A percentile compares a stretch with the other conserved stretches of the same genome.
Evolutionary conservation across 176 grass and related monocot species (phyloP).

Genomic region (Pontederia paniculata): DNA sequence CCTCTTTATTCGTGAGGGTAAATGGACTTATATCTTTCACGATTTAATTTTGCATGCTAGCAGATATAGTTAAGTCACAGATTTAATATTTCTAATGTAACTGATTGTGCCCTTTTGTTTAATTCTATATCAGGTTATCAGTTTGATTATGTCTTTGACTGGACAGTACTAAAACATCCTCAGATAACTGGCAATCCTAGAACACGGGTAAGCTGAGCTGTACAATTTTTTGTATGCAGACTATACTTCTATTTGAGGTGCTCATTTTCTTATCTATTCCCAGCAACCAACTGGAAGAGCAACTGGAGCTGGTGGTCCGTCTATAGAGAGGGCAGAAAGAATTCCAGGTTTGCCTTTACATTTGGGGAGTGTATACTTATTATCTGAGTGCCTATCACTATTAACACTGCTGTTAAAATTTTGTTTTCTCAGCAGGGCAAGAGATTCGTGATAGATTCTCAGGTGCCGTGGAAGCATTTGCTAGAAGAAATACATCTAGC

Average conservation of each 20-base stretch:
- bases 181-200: background rate
- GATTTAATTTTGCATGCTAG: background rate
- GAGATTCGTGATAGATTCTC: constrained; percentile 1
- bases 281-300: constrained; percentile 13
- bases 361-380: background rate
- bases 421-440: background rate
- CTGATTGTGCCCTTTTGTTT: background rate
- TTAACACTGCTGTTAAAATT: background rate
- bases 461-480: constrained; percentile 7
- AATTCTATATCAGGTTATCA: background rate
- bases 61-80: no score
- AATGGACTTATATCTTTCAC: background rate
- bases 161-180: constrained; percentile 10
- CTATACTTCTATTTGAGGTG: background rate
- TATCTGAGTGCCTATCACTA: background rate
- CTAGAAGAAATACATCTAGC: background rate
- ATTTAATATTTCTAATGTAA: background rate
- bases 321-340: constrained; percentile 7
- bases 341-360: background rate
- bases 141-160: constrained; percentile 12
- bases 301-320: background rate
- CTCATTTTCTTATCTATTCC: background rate
- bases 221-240: background rate
- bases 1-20: constrained; percentile 14
- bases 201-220: background rate